Base-by-base conservation (phyloP, 2,329 filamentous ascomycete genomes). In the Samsoniella hepiali region DNA sequence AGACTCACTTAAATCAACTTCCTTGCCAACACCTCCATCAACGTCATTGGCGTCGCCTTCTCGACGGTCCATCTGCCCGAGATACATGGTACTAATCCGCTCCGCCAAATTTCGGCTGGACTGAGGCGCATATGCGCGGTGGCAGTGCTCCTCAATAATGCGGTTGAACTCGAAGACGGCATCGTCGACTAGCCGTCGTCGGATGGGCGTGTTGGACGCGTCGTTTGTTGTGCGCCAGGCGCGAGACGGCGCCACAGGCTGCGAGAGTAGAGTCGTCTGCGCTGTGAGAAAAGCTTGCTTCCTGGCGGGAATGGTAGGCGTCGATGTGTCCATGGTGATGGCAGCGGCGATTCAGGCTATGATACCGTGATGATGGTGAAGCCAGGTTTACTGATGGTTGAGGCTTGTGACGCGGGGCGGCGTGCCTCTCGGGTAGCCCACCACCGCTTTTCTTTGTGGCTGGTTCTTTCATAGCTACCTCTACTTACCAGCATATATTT, bases 21-120 rank as follows among this genome's bases (percentile, higher is more conserved):
- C 78, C 38, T 72, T 70, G 36, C 68, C 72, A 31, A 80, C 72
- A 1, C 75, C 71, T 5, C 70, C 72, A 27, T 72, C 78, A 53
- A 74, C 77, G 34, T 75, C 76, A 64, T 76, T 72, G 1, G 65
- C 71, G 0, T 72, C 75, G 10, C 69, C 70, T 58, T 75, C 73
- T 51, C 72, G 75, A 44, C 78, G 77, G 45, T 81, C 78, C 5
- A 75, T 76, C 15, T 77, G 75, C 6, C 74, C 74, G 73, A 82
- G 82, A 72, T 91, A 91, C 51, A 90, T 76, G 55, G 76, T 75
- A 73, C 90, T 87, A 49, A 92, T 86, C 76, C 92, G 89, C 77
- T 91, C 88, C 2, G 89, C 88, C 22, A 91, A 83, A 69, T 90
- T 87, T 42, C 88, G 83, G 58, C 83, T 85, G n/a, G 88, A 87